These are phyloP conservation scores for Hanseniaspora osmophila DNA, from an alignment of 805 yeast genomes.

Conservation along the genomic window DNA sequence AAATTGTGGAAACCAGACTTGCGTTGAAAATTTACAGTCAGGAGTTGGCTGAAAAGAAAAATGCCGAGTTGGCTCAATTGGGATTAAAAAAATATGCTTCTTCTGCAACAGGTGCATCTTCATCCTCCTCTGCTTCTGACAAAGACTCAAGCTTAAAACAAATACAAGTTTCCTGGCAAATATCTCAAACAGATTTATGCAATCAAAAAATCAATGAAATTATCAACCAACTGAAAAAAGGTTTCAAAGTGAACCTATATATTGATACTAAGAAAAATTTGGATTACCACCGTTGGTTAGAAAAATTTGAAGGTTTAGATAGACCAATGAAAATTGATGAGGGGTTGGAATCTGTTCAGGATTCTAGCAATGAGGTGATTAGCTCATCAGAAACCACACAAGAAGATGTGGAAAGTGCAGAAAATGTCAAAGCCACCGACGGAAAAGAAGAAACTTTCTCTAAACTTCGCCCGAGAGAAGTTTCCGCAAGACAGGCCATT, in stretches of 20 bases:
- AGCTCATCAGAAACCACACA: constrained; percentile 1
- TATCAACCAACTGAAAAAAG: constrained; percentile 29
- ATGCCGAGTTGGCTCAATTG: constrained; percentile 13
- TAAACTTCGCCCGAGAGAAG: constrained; percentile 21
- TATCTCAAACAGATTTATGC: constrained; percentile 35
- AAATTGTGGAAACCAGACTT: constrained; percentile 13
- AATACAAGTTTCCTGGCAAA: constrained; percentile 42
- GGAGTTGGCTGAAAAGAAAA: constrained; percentile 15
- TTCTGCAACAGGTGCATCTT: not conserved
- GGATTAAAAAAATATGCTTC: constrained; percentile 6
- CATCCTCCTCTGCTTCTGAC: not conserved
- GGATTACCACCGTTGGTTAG: constrained; percentile 15
- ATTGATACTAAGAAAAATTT: constrained; percentile 26
- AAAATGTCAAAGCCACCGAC: not conserved
- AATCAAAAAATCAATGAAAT: constrained; percentile 43
- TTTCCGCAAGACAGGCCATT: constrained; percentile 22
- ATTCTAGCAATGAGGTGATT: constrained; percentile 2
- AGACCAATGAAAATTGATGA: no score
- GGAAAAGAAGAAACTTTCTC: not conserved
- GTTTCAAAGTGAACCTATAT: constrained; percentile 27
- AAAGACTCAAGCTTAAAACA: constrained; percentile 28
- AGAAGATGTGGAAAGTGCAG: constrained; percentile 8
- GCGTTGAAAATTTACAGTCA: constrained; percentile 19
- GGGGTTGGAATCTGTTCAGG: no score
- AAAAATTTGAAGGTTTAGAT: constrained; percentile 10